Evolutionary conservation across 208 protist genomes (phyloP).

Genomic region (Acanthamoeba lenticulata): DNA sequence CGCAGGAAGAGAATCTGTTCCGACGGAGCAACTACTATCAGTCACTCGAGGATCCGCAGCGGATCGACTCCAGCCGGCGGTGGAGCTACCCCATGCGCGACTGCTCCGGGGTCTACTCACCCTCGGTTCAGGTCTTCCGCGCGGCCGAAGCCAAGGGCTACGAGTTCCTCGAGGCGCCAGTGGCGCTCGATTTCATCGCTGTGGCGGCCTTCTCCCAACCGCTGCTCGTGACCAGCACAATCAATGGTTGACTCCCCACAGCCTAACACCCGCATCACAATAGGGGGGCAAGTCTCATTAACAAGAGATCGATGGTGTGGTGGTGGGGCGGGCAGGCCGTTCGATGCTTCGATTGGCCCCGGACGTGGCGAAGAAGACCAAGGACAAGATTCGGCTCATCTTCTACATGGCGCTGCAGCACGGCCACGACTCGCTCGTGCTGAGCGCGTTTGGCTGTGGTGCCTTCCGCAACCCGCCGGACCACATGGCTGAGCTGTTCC

Average conservation of each 20-base stretch:
- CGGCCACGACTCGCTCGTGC: background rate
- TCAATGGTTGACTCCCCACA: no score
- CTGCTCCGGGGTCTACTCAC: background rate
- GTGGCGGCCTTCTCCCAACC: background rate
- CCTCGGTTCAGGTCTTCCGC: background rate
- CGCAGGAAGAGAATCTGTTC: slow-evolving; percentile 30
- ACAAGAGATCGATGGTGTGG: background rate
- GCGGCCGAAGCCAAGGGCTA: background rate
- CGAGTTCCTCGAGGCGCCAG: background rate
- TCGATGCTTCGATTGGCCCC: background rate
- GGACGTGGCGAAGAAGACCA: background rate
- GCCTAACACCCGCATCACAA: no score
- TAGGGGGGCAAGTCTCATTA: no score
- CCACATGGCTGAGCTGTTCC: slow-evolving; percentile 47
- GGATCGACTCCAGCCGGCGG: background rate
- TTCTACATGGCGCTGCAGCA: background rate
- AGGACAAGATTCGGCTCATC: slow-evolving; percentile 13
- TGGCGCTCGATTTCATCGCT: background rate
- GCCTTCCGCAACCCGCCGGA: slow-evolving; percentile 24
- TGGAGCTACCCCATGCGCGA: slow-evolving; percentile 8
- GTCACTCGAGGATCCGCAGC: background rate
- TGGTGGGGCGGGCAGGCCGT: background rate
- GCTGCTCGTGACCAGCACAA: background rate
- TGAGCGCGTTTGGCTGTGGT: slow-evolving; percentile 57
- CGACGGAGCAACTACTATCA: slow-evolving; percentile 44